Evolutionary conservation across 2,329 filamentous ascomycete species (phyloP).

Genomic region (Exophiala calicioides): DNA sequence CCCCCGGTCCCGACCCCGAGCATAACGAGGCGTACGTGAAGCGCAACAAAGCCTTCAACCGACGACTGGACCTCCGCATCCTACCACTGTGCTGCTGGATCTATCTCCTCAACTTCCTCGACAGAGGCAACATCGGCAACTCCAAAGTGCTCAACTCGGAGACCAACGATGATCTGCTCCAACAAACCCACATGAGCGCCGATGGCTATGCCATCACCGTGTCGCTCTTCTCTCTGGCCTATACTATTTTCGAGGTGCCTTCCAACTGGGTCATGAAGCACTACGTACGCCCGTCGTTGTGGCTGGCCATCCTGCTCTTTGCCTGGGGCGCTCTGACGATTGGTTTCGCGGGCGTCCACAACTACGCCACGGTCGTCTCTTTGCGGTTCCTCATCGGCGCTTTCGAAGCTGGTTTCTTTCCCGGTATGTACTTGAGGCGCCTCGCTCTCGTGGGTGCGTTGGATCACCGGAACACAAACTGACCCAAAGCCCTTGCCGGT

Average conservation of each 20-base stretch:
- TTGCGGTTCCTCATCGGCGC: conserved; percentile 53
- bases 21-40: too few relatives aligned
- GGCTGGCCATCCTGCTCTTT: conserved; percentile 54
- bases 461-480: too few relatives aligned
- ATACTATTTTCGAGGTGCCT: conserved; percentile 53
- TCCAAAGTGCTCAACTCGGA: conserved; percentile 66
- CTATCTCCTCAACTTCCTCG: conserved; percentile 68
- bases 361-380: conserved; percentile 47
- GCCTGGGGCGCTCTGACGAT: conserved; percentile 53
- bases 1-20: too few relatives aligned
- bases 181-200: conserved; percentile 62
- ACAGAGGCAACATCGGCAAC: conserved; percentile 68
- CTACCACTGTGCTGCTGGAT: conserved; percentile 64
- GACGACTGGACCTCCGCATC: too few relatives aligned
- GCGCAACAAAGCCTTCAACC: too few relatives aligned
- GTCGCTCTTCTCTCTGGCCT: conserved; percentile 52
- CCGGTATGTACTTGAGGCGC: conserved; percentile 31
- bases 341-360: conserved; percentile 48
- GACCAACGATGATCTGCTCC: conserved; percentile 62
- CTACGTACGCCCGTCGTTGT: conserved; percentile 35
- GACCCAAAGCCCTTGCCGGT: too few relatives aligned
- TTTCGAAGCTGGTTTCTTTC: conserved; percentile 55
- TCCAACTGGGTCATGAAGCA: conserved; percentile 54
- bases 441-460: too few relatives aligned
- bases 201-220: conserved; percentile 60